Base-by-base conservation (phyloP, 805 yeast species). In the Deakozyma indianensis region DNA sequence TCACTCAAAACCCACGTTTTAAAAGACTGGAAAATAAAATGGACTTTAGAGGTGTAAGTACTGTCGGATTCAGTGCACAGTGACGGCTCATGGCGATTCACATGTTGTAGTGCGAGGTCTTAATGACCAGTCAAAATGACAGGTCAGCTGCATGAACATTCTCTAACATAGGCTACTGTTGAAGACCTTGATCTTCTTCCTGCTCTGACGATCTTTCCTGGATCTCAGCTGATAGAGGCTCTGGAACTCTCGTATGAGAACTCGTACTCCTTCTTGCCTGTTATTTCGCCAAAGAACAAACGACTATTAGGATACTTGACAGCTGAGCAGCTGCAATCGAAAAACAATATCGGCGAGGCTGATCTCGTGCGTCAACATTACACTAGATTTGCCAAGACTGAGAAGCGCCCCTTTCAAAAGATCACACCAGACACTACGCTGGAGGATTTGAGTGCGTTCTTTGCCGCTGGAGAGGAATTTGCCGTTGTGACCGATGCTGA, bases 131-230 rank as follows among this genome's bases (percentile, higher is more conserved):
- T n/a, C n/a, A n/a, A n/a, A n/a, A n/a, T n/a, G n/a, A n/a, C n/a
- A n/a, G n/a, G n/a, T n/a, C n/a, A n/a, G n/a, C n/a, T n/a, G n/a
- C n/a, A n/a, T n/a, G n/a, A n/a, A n/a, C n/a, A n/a, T n/a, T n/a
- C n/a, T n/a, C n/a, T n/a, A n/a, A 47, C 3, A 66, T 14, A 55
- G 53, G 79, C 80, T 11, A 73, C 77, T 2, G 69, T 76, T 4
- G 80, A 76, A 55, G 81, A 76, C 52, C 66, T 76, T 48, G 78
- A 75, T 55, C 67, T 74, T 43, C 70, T 71, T 38, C 81, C 80
- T 1, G 80, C 80, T 21, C 59, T 73, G 25, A 67, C 77, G 9
- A 70, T 76, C 24, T 65, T 66, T 43, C 78, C 78, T 1, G 56
- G 64, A 16, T 71, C 75, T 5, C 63, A 64, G 4, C 57, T 76